Percentiles rank a stretch among this genome's conserved stretches.
Evolutionary conservation across 441 rosid species (phyloP).

Genomic region (Populus hybrid): DNA sequence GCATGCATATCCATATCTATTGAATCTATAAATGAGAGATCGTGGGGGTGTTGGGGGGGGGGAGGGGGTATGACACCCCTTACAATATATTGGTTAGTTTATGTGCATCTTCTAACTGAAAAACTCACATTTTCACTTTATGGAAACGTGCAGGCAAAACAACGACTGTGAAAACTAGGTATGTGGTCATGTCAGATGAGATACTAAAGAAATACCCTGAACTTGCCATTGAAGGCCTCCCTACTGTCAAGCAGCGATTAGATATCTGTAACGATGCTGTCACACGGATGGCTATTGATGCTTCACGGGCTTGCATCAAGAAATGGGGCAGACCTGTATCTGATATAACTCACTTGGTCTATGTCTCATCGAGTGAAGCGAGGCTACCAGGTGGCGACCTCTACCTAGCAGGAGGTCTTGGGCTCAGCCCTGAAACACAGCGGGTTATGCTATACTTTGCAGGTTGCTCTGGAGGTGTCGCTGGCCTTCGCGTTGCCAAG

Average conservation of each 20-base stretch:
- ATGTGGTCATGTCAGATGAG: constrained; percentile 96
- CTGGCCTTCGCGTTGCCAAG: constrained; percentile 90
- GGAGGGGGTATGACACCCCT: neutral
- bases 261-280: constrained; percentile 83
- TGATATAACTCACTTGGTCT: constrained; percentile 52
- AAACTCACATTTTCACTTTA: neutral
- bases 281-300: constrained; percentile 87
- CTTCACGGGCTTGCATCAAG: constrained; percentile 72
- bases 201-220: constrained; percentile 81
- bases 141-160: constrained; percentile 67
- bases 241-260: constrained; percentile 73
- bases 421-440: constrained; percentile 69
- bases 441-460: constrained; percentile 80
- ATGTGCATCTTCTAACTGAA: constrained; percentile 25
- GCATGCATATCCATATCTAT: neutral
- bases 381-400: constrained; percentile 93
- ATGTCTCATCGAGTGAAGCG: constrained; percentile 45
- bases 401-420: constrained; percentile 72
- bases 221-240: constrained; percentile 75
- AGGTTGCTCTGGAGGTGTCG: constrained; percentile 96
- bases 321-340: constrained; percentile 79
- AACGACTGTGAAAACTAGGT: constrained; percentile 92
- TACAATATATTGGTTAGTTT: neutral
- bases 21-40: neutral
- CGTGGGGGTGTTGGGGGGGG: neutral